phyloP scores from a whole-genome alignment of 495 filamentous ascomycete genomes.

The Xylaria grammica region DNA sequence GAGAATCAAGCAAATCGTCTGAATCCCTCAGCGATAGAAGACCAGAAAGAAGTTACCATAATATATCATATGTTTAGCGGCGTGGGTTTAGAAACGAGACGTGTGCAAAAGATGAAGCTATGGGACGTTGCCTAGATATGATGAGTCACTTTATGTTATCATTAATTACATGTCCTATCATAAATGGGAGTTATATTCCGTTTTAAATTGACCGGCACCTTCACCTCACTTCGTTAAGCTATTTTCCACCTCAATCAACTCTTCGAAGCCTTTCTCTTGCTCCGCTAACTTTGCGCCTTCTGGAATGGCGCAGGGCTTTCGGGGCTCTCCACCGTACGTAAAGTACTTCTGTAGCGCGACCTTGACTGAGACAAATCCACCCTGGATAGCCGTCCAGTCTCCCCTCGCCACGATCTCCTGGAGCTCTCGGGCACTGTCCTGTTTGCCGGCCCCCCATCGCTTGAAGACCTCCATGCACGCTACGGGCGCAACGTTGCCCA shows the following conservation, averaged over 20 bases:
- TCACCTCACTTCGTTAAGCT: conserved; percentile 35
- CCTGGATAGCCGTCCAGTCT: conserved; percentile 88
- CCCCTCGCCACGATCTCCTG: conserved; percentile 81
- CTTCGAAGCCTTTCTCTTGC: conserved; percentile 66
- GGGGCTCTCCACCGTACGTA: conserved; percentile 73
- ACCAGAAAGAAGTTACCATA: no score
- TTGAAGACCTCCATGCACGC: conserved; percentile 74
- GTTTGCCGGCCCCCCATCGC: conserved; percentile 72
- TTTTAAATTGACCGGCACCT: no score
- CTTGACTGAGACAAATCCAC: conserved; percentile 88
- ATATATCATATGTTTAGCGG: no score
- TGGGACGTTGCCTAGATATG: no score
- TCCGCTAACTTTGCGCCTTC: conserved; percentile 55
- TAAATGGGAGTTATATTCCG: no score
- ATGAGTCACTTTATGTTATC: no score
- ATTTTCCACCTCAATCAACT: conserved; percentile 70
- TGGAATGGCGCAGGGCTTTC: conserved; percentile 70
- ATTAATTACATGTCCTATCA: no score
- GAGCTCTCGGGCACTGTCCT: conserved; percentile 72
- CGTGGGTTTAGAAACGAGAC: no score
- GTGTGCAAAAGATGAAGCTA: no score
- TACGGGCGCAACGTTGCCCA: conserved; percentile 82
- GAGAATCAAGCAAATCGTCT: no score
- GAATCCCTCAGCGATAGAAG: no score
- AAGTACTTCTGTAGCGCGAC: conserved; percentile 71